A percentile compares a stretch with the other conserved stretches of the same genome.
phyloP scores from a whole-genome alignment of 148 eudicot species.

The Agrostemma githago region DNA sequence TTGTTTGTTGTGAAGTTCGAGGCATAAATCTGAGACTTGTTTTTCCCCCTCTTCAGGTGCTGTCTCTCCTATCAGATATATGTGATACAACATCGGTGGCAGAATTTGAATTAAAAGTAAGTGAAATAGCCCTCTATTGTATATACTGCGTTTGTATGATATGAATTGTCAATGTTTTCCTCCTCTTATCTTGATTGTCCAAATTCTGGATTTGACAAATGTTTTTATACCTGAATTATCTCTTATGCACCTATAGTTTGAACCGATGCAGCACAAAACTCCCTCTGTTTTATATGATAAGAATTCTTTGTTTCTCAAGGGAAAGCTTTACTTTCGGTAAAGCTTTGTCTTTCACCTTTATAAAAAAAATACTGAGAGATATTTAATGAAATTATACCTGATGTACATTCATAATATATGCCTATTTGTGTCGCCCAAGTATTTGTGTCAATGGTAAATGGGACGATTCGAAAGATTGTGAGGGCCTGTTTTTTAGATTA shows the following conservation, averaged over 20 bases:
- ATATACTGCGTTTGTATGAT: background rate
- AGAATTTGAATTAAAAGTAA: constrained; percentile 84
- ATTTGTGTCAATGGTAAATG: background rate
- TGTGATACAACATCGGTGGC: constrained; percentile 82
- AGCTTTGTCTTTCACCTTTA: background rate
- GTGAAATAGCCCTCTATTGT: constrained; percentile 15
- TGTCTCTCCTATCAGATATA: constrained; percentile 56
- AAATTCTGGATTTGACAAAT: background rate
- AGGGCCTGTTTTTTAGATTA: background rate
- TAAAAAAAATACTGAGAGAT: background rate
- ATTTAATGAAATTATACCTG: background rate
- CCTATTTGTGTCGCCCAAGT: too few species aligned
- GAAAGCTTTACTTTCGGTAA: background rate
- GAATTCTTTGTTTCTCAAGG: background rate
- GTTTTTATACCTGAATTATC: background rate
- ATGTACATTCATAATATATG: background rate
- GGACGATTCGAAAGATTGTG: background rate
- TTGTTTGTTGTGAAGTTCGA: background rate
- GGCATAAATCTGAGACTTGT: constrained; percentile 11
- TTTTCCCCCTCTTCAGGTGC: constrained; percentile 48
- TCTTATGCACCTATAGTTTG: background rate
- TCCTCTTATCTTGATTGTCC: background rate
- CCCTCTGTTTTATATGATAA: background rate
- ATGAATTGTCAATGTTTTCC: background rate
- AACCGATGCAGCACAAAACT: background rate